Conservation (phyloP, 441 rosid genomes). For the Macaranga tanarius region DNA sequence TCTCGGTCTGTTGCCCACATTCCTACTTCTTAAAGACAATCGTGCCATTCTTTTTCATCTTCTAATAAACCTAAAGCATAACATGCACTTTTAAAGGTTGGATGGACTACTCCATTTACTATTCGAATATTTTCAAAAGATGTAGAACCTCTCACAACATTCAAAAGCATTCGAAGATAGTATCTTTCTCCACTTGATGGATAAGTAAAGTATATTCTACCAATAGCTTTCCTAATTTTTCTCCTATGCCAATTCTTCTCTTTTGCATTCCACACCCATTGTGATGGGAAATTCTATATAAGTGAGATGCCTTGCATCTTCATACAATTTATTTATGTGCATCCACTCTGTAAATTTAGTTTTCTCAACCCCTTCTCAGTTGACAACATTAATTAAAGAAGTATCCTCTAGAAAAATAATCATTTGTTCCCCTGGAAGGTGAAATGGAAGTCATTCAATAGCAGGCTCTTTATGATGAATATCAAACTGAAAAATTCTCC, state of each 20-base stretch:
- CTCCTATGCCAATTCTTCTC: neutral
- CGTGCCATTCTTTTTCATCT: conserved; percentile 5
- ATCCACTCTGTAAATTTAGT: conserved; percentile 25
- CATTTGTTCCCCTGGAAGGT: conserved; percentile 9
- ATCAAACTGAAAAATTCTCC: conserved; percentile 20
- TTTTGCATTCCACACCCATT: neutral
- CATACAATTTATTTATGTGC: neutral
- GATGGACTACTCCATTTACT: neutral
- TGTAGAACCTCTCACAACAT: neutral
- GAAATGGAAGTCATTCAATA: conserved; percentile 6
- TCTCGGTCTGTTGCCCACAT: neutral
- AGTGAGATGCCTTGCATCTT: neutral
- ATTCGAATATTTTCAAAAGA: neutral
- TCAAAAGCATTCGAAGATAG: neutral
- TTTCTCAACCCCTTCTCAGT: neutral
- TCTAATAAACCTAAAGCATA: neutral
- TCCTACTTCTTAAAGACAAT: neutral
- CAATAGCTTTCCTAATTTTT: neutral
- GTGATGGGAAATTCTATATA: conserved; percentile 4
- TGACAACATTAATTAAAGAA: neutral
- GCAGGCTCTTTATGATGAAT: conserved; percentile 20
- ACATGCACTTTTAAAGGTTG: neutral
- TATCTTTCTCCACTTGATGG: conserved; percentile 9
- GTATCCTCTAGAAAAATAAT: neutral
- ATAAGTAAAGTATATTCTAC: neutral